Evolutionary conservation across 495 filamentous ascomycete genomes (phyloP).

Genomic region (Xylaria sp.): DNA sequence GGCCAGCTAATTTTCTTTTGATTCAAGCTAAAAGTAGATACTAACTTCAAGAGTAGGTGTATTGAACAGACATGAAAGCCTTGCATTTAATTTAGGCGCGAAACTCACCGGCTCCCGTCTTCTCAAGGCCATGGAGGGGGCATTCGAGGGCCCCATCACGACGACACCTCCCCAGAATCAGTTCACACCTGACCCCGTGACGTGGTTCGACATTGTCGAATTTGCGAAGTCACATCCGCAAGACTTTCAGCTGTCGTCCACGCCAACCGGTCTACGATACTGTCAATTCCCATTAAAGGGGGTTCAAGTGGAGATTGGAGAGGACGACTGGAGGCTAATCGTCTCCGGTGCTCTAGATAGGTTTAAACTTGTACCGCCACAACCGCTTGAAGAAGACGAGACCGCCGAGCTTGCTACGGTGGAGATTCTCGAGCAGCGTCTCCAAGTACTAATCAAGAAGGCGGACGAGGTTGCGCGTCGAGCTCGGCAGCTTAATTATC

Average conservation of each 20-base stretch:
- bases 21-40: conserved; percentile 9
- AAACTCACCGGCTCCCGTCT: conserved; percentile 82
- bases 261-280: conserved; percentile 65
- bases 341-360: conserved; percentile 81
- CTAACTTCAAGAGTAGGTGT: conserved; percentile 58
- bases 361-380: conserved; percentile 74
- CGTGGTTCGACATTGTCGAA: conserved; percentile 85
- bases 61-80: conserved; percentile 81
- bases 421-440: conserved; percentile 79
- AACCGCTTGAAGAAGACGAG: conserved; percentile 83
- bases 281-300: conserved; percentile 86
- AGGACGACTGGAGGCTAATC: conserved; percentile 86
- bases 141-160: conserved; percentile 81
- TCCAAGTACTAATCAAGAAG: conserved; percentile 75
- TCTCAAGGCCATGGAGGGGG: conserved; percentile 82
- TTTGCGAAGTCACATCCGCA: conserved; percentile 81
- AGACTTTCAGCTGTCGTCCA: conserved; percentile 77
- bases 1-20: not conserved
- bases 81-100: conserved; percentile 84
- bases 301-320: conserved; percentile 81
- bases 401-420: conserved; percentile 82
- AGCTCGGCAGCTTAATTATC: conserved; percentile 82
- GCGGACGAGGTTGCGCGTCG: conserved; percentile 81
- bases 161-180: conserved; percentile 56
- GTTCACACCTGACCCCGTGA: conserved; percentile 66